Base-by-base conservation (phyloP, 1,139 yeast genomes). In the Hansenula lynferdii region DNA sequence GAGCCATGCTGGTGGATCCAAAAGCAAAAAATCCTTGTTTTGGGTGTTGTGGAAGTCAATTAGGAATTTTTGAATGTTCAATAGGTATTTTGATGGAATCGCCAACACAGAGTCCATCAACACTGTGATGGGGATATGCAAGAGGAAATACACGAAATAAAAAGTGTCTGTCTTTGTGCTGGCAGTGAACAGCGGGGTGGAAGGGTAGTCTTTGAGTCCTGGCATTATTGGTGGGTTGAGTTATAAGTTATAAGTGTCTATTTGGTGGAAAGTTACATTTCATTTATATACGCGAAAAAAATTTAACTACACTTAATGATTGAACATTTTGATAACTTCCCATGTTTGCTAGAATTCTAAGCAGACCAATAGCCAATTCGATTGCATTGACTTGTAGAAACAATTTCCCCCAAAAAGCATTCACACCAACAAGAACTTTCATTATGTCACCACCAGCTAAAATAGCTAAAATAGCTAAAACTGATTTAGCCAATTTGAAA, bases 81-180 rank as follows among this genome's bases (percentile, higher is more conserved):
- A 62, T 46, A 70, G 76, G 50, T 69, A 72, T 31, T 65, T 51
- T 9, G 53, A 47, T 0, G 95, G 94, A 17, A 89, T 62, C 6
- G 82, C 80, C 35, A 85, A 72, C 5, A 83, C 70, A 9, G 89
- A 73, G 58, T 90, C 97, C 37, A 90, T 74, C 31, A 84, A 58
- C 5, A 85, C 47, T 0, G 97, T 84, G 50, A 87, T 75, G 15
- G 90, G 83, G 19, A 85, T 74, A 56, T 90, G 96, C 17, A 83
- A 41, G 9, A 74, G 39, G 42, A 72, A 73, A 44, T 72, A 76
- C 23, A 60, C 60, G 42, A 71, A 72, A 56, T 79, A 80, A 44
- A 80, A 64, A 20, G 61, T 59, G 50, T 78, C 83, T n/a, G 65
- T 43, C 39, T 51, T 58, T 11, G 49, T 46, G 8, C 27, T 21